Conservation (phyloP, 257 asterid genomes). For the Coffea canephora region DNA sequence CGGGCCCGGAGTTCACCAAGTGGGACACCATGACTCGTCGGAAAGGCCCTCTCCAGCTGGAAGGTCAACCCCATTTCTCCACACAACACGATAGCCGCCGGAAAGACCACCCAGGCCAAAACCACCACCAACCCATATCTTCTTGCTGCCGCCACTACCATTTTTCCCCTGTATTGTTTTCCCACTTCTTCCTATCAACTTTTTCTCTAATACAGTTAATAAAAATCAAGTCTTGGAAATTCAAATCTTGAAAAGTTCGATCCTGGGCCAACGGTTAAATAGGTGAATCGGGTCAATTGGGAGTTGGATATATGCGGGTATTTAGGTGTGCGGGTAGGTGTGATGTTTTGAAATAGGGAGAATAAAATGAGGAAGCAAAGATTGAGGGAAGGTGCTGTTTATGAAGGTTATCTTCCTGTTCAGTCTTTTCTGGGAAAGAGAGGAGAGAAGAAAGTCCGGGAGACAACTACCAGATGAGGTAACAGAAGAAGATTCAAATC, state of each 20-base stretch:
- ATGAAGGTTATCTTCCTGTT: background rate
- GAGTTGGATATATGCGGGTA: background rate
- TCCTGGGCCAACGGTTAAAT: background rate
- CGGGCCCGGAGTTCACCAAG: constrained; percentile 66
- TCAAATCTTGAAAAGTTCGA: background rate
- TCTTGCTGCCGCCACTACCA: constrained; percentile 31
- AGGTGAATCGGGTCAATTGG: background rate
- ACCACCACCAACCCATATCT: constrained; percentile 28
- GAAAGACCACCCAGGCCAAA: constrained; percentile 29
- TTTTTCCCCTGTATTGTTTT: background rate
- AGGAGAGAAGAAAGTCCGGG: constrained; percentile 20
- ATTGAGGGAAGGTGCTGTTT: background rate
- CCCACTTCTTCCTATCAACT: background rate
- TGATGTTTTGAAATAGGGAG: background rate
- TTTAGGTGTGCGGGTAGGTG: background rate
- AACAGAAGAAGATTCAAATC: constrained; percentile 30
- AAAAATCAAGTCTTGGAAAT: background rate
- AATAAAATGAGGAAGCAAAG: background rate
- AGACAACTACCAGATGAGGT: constrained; percentile 3
- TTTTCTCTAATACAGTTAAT: background rate
- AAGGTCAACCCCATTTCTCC: constrained; percentile 52
- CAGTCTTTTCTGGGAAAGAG: background rate
- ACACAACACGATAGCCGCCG: constrained; percentile 29
- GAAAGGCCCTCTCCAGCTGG: constrained; percentile 65
- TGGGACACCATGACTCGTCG: constrained; percentile 58